Evolutionary conservation across 192 early-diverging fungal species (phyloP).

Genomic region (Globomyces pollinis-pini): DNA sequence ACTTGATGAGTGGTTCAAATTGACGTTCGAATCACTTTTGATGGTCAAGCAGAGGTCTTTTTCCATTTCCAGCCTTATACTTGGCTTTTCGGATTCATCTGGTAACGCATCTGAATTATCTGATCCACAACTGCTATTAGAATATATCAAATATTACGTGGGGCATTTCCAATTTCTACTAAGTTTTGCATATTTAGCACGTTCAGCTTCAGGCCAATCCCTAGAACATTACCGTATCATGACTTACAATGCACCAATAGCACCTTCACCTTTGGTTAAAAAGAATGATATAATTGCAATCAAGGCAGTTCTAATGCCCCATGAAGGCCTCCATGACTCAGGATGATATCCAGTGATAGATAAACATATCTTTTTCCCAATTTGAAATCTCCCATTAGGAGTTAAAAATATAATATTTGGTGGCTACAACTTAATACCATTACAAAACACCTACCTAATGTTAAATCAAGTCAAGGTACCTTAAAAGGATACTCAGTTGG

Average conservation of each 20-base stretch:
- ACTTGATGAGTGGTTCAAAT: too few relatives aligned
- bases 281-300: constrained; percentile 84
- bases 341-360: constrained; percentile 91
- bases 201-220: constrained; percentile 62
- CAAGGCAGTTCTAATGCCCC: constrained; percentile 90
- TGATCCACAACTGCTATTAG: constrained; percentile 12
- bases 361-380: constrained; percentile 90
- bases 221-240: too few relatives aligned
- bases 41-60: constrained; percentile 7
- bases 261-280: constrained; percentile 74
- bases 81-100: constrained; percentile 22
- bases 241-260: constrained; percentile 73
- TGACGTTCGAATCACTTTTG: too few relatives aligned
- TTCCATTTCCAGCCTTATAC: constrained; percentile 16
- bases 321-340: constrained; percentile 93
- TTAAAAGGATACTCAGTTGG: constrained; percentile 96
- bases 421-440: constrained; percentile 26
- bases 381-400: constrained; percentile 73
- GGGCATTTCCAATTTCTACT: constrained; percentile 42
- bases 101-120: constrained; percentile 21
- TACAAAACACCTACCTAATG: constrained; percentile 10
- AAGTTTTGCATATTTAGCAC: constrained; percentile 45
- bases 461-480: too few relatives aligned
- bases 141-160: neutral
- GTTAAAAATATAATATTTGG: constrained; percentile 45